Base-by-base conservation (phyloP, 768 basidiomycete species). In the Amanita subjunquillea region DNA sequence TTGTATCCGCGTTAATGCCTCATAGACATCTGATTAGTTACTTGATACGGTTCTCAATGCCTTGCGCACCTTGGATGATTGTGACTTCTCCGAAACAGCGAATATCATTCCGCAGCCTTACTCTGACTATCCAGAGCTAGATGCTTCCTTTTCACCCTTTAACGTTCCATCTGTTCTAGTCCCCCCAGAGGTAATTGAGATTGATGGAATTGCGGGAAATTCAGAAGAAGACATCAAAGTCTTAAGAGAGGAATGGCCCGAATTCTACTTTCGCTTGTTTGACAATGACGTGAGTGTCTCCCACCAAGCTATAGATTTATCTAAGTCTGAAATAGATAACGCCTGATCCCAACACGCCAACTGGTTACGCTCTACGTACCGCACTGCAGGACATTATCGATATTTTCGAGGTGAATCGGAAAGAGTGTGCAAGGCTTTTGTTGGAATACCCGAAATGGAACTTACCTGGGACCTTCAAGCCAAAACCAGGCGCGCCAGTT, bases 401-500 rank as follows among this genome's bases (percentile, higher is more conserved):
- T 53, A 86, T 97, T 13, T 98, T 90, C 60, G 95, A 98, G 65
- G 80, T 96, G 47, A 98, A 99, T 65, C 81, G 96, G 51, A 96
- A 95, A 65, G 96, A 99, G 60, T 88, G 86, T 58, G 94, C 96
- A 1, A 75, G 88, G 3, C 70, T 97, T 6, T 72, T 98, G 5
- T 75, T 96, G 42, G 86, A 91, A 64, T 84, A 87, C 51, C 87
- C 90, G 1, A 85, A 83, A 60, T 96, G 92, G 88, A 79, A 83
- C 51, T 62, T 82, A 3, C 72, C 77, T 2, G 91, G 90, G 3
- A 91, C 91, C 0, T 97, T 97, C 76, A 90, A 85, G 60, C 79
- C 85, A 6, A 80, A 77, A 60, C 81, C 84, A 12, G 82, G 80
- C 9, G 80, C 82, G 25, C 74, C 82, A 32, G 60, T 68, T 23